phyloP scores from a whole-genome alignment of 192 early-diverging fungal species.

The Backusella australiensis region DNA sequence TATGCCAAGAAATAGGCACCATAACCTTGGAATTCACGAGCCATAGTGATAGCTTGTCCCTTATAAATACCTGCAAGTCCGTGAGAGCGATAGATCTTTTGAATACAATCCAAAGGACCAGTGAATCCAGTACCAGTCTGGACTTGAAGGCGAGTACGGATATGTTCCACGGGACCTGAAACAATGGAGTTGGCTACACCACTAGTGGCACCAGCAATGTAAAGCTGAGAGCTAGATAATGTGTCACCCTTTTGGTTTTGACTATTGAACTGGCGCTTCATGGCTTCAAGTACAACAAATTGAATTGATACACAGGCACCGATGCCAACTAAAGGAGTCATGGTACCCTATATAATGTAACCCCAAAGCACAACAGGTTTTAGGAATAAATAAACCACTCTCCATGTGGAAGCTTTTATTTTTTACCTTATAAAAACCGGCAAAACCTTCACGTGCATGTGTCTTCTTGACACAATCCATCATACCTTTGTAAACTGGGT shows the following conservation, averaged over 20 bases:
- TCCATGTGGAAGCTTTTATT: conserved; percentile 1
- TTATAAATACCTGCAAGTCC: conserved; percentile 85
- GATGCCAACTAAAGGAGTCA: conserved; percentile 89
- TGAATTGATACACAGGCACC: conserved; percentile 97
- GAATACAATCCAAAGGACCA: conserved; percentile 85
- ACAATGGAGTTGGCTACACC: conserved; percentile 89
- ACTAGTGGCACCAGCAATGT: conserved; percentile 78
- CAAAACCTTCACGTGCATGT: conserved; percentile 71
- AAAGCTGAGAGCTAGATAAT: conserved; percentile 78
- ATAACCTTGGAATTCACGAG: conserved; percentile 90
- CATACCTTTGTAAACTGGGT: conserved; percentile 69
- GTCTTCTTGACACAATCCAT: conserved; percentile 89
- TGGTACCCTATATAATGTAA: conserved; percentile 61
- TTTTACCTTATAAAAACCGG: conserved; percentile 81
- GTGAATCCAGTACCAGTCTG: conserved; percentile 65
- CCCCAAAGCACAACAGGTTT: neutral
- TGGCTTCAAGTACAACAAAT: conserved; percentile 83
- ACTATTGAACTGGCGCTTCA: conserved; percentile 76
- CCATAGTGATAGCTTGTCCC: conserved; percentile 81
- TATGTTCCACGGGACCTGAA: conserved; percentile 93
- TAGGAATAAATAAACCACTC: neutral
- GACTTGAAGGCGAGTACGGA: conserved; percentile 94
- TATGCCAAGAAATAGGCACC: conserved; percentile 93
- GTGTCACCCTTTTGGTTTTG: conserved; percentile 47
- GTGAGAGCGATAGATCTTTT: conserved; percentile 72